Evolutionary conservation across 192 early-diverging fungal species (phyloP).

Genomic region (Backusella circina): DNA sequence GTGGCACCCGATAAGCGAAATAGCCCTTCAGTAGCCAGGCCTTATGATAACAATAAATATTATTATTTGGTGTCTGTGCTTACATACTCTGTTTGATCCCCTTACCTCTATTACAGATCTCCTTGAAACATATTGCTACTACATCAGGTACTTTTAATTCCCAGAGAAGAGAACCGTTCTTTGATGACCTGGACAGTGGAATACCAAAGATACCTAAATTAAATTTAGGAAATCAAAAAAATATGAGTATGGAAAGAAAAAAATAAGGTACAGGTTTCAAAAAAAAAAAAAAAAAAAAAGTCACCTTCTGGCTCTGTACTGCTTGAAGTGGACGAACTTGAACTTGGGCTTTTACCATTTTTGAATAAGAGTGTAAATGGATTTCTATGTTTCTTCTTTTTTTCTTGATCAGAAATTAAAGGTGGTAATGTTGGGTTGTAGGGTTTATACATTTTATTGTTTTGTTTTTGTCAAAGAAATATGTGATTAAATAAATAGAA

Average conservation of each 20-base stretch:
- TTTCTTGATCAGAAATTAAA: not conserved
- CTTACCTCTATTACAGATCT: constrained; percentile 23
- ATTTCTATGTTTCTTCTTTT: constrained; percentile 8
- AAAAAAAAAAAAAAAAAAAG: not conserved
- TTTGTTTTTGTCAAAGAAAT: not conserved
- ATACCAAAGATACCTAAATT: constrained; percentile 28
- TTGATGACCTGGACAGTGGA: constrained; percentile 21
- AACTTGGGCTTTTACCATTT: not conserved
- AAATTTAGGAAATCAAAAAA: not conserved
- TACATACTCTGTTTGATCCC: not conserved
- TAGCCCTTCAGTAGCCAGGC: constrained; percentile 23
- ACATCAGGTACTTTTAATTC: constrained; percentile 23
- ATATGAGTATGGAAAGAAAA: not conserved
- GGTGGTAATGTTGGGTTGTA: constrained; percentile 6
- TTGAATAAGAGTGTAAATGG: constrained; percentile 5
- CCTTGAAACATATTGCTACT: constrained; percentile 25
- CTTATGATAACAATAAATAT: not conserved
- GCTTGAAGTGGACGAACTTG: not conserved
- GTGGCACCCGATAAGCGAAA: constrained; percentile 32
- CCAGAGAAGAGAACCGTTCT: constrained; percentile 17
- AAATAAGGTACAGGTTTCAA: not conserved
- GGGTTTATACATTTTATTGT: not conserved
- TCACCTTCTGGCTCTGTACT: not conserved
- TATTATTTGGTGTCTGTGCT: not conserved
- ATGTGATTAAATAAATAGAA: not conserved